A percentile compares a stretch with the other conserved stretches of the same genome.
phyloP scores from a whole-genome alignment of 257 asterid species.

The Petunia axillaris region DNA sequence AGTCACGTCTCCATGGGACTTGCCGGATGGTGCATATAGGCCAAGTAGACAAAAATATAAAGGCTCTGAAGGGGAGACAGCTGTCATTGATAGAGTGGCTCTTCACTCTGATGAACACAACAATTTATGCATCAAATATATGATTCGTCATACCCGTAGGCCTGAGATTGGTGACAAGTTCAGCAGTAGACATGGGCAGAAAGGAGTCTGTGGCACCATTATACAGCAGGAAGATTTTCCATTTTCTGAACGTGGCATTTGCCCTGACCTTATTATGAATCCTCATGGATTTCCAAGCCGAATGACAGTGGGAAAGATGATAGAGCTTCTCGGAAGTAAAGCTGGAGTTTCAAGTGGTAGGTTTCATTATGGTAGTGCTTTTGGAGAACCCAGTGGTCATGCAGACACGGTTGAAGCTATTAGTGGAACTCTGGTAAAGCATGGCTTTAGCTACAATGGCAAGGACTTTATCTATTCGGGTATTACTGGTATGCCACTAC shows the following conservation, averaged over 20 bases:
- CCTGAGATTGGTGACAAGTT: constrained; percentile 99
- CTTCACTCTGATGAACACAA: constrained; percentile 71
- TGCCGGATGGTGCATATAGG: constrained; percentile 67
- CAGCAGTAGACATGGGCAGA: constrained; percentile 98
- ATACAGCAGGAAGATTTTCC: constrained; percentile 95
- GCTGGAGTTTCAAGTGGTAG: constrained; percentile 94
- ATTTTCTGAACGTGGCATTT: constrained; percentile 85
- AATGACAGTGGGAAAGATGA: constrained; percentile 96
- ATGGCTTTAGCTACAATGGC: constrained; percentile 92
- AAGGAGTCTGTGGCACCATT: constrained; percentile 96
- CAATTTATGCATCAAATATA: constrained; percentile 65
- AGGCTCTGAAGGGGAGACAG: constrained; percentile 82
- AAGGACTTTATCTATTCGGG: constrained; percentile 84
- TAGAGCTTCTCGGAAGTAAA: constrained; percentile 92
- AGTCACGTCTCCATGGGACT: constrained; percentile 36
- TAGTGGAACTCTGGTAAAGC: constrained; percentile 94
- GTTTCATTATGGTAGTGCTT: constrained; percentile 94
- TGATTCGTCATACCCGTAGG: constrained; percentile 97
- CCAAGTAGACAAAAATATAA: constrained; percentile 56
- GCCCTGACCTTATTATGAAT: constrained; percentile 97
- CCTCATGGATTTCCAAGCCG: constrained; percentile 98
- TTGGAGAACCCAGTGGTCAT: constrained; percentile 95
- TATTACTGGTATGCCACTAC: constrained; percentile 89
- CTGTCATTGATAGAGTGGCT: constrained; percentile 82
- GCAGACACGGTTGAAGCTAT: constrained; percentile 85